phyloP scores from a whole-genome alignment of 2,329 filamentous ascomycete species.

The Paecilomyces formosus region DNA sequence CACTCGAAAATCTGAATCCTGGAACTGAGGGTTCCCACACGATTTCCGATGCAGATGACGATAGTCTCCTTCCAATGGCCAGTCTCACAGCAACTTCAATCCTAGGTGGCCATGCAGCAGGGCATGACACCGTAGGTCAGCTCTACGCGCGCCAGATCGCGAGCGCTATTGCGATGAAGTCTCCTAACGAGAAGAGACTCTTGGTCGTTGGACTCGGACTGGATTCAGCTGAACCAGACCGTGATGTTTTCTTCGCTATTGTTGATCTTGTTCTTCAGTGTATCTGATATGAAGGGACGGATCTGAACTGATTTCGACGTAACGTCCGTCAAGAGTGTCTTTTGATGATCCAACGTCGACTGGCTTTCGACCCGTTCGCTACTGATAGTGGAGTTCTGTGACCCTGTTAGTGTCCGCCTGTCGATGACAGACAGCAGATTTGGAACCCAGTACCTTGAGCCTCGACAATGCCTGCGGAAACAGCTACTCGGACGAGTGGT shows the following conservation, averaged over 20 bases:
- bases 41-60: conserved; percentile 37
- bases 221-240: conserved; percentile 35
- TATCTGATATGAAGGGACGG: conserved; percentile 18
- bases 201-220: conserved; percentile 54
- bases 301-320: neutral
- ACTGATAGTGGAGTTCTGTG: neutral
- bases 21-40: conserved; percentile 31
- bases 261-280: conserved; percentile 37
- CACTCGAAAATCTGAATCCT: conserved; percentile 26
- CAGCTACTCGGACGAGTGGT: neutral
- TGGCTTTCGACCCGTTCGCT: neutral
- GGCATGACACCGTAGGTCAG: conserved; percentile 77
- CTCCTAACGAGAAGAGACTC: conserved; percentile 55
- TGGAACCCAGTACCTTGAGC: neutral
- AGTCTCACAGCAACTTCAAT: conserved; percentile 82
- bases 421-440: neutral
- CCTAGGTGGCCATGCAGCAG: conserved; percentile 71
- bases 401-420: neutral
- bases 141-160: conserved; percentile 85
- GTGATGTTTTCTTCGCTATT: conserved; percentile 36
- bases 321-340: neutral
- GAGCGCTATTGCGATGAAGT: conserved; percentile 64
- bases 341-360: neutral
- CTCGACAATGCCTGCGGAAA: neutral
- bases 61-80: conserved; percentile 62